Conservation (phyloP, 495 filamentous ascomycete species). For the Xylaria flabelliformis region DNA sequence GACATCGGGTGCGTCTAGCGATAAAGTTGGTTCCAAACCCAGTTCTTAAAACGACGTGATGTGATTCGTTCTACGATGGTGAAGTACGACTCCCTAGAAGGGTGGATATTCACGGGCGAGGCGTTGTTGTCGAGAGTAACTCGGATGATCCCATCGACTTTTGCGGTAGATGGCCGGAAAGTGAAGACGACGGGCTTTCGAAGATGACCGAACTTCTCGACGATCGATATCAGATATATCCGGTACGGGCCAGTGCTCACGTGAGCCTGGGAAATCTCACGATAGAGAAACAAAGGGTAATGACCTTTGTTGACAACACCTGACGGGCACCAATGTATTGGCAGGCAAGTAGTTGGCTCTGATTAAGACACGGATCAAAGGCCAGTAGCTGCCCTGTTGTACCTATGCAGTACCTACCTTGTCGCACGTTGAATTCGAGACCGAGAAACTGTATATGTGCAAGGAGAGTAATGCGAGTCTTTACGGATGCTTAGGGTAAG, state of each 20-base stretch:
- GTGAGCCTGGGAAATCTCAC: slow-evolving; percentile 31
- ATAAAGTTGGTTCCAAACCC: slow-evolving; percentile 30
- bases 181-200: slow-evolving; percentile 60
- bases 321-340: background rate
- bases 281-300: slow-evolving; percentile 35
- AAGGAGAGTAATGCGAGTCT: background rate
- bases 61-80: slow-evolving; percentile 50
- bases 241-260: background rate
- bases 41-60: slow-evolving; percentile 30
- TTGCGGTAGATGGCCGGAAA: slow-evolving; percentile 45
- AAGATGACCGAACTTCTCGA: slow-evolving; percentile 65
- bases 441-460: background rate
- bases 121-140: slow-evolving; percentile 49
- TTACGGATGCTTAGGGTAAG: background rate
- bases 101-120: slow-evolving; percentile 42
- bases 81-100: slow-evolving; percentile 52
- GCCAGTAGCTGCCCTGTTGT: background rate
- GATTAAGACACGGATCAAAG: background rate
- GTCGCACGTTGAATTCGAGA: background rate
- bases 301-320: slow-evolving; percentile 18
- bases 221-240: slow-evolving; percentile 17
- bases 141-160: slow-evolving; percentile 49
- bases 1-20: slow-evolving; percentile 42
- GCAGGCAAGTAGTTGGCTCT: background rate
- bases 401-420: background rate